phyloP scores from a whole-genome alignment of 2,329 filamentous ascomycete species.

The Dactylonectria macrodidyma region DNA sequence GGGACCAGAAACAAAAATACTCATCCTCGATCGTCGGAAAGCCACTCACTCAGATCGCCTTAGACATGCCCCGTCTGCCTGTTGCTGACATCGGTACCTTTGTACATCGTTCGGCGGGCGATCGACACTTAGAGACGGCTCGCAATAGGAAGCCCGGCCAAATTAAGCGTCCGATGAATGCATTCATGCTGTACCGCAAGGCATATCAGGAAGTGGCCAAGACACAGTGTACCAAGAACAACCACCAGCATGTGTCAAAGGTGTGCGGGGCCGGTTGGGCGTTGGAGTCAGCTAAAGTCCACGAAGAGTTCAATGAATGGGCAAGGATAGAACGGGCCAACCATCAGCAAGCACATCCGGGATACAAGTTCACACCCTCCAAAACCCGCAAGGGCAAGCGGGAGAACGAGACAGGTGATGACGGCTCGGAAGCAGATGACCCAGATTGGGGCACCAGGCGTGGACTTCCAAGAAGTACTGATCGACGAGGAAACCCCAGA shows the following conservation, averaged over 20 bases:
- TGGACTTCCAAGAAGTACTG: slow-evolving; percentile 13
- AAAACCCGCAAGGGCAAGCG: slow-evolving; percentile 68
- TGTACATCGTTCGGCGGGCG: slow-evolving; percentile 79
- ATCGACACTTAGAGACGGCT: slow-evolving; percentile 76
- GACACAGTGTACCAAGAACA: slow-evolving; percentile 84
- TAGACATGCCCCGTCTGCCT: slow-evolving; percentile 71
- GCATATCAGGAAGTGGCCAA: slow-evolving; percentile 92
- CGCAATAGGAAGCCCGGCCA: slow-evolving; percentile 79
- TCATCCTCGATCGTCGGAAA: slow-evolving; percentile 68
- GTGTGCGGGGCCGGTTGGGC: slow-evolving; percentile 92
- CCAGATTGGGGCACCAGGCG: slow-evolving; percentile 40
- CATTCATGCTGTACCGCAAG: slow-evolving; percentile 97
- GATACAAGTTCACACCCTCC: slow-evolving; percentile 94
- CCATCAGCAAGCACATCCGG: slow-evolving; percentile 87
- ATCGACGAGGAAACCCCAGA: slow-evolving; percentile 30
- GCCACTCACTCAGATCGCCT: slow-evolving; percentile 80
- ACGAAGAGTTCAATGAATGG: slow-evolving; percentile 82
- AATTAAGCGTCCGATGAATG: slow-evolving; percentile 95
- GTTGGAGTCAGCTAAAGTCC: slow-evolving; percentile 80
- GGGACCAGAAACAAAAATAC: slow-evolving; percentile 53
- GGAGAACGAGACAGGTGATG: slow-evolving; percentile 47
- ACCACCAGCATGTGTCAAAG: slow-evolving; percentile 92
- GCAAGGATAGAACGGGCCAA: slow-evolving; percentile 87
- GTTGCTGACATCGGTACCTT: slow-evolving; percentile 85
- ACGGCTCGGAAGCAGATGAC: slow-evolving; percentile 40